Evolutionary conservation across 2,329 filamentous ascomycete species (phyloP).

Genomic region (Arthrinium phaeospermum): DNA sequence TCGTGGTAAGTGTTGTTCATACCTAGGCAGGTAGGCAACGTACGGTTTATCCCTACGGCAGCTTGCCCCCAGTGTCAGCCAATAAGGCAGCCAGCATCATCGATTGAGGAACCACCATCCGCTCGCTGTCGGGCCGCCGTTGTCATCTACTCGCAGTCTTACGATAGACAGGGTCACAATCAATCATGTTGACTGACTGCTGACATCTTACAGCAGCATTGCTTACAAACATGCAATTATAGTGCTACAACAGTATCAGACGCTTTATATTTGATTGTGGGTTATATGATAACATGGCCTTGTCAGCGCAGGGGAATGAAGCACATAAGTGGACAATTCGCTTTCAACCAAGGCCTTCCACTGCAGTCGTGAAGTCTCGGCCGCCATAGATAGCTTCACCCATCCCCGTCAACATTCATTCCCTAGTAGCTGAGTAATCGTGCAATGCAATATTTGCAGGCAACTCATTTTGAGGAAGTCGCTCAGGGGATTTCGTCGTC

Average conservation of each 20-base stretch:
- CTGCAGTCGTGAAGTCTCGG: neutral
- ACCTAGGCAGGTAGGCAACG: no score
- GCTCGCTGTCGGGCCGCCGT: neutral
- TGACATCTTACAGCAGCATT: neutral
- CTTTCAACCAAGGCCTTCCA: neutral
- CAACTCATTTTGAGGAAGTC: neutral
- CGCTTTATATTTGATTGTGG: neutral
- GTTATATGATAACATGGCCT: neutral
- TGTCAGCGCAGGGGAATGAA: neutral
- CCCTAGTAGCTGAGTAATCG: slow-evolving; percentile 9
- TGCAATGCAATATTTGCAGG: neutral
- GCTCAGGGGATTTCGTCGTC: slow-evolving; percentile 53
- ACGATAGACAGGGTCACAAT: neutral
- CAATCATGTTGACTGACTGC: neutral
- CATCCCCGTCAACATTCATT: neutral
- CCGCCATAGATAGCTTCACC: neutral
- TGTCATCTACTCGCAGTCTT: neutral
- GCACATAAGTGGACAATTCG: neutral
- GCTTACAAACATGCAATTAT: neutral
- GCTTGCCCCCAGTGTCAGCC: neutral
- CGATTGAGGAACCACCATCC: neutral
- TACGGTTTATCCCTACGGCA: no score
- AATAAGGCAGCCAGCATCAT: neutral
- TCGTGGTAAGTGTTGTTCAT: no score
- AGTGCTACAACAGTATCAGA: neutral